Conservation (phyloP, 2,329 filamentous ascomycete genomes). For the Ciborinia camelliae region DNA sequence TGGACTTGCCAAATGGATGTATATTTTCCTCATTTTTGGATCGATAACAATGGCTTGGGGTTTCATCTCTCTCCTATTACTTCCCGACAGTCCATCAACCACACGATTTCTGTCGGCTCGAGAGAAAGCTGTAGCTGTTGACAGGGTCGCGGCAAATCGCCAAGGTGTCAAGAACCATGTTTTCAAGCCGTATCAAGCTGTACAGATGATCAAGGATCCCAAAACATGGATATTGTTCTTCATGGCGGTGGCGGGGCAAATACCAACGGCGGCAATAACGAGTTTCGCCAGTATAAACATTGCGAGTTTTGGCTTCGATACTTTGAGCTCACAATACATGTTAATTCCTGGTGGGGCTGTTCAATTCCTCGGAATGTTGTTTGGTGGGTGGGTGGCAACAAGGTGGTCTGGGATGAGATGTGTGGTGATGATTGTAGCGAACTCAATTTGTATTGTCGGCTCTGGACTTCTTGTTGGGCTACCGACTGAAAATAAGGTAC, state of each 20-base stretch:
- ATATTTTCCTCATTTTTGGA: slow-evolving; percentile 27
- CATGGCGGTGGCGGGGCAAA: slow-evolving; percentile 33
- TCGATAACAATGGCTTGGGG: slow-evolving; percentile 31
- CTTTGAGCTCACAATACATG: slow-evolving; percentile 38
- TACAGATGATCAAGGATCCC: slow-evolving; percentile 40
- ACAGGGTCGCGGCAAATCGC: slow-evolving; percentile 14
- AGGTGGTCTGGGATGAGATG: slow-evolving; percentile 46
- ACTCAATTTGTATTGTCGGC: slow-evolving; percentile 51
- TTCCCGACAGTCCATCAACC: slow-evolving; percentile 49
- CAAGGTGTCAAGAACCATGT: slow-evolving; percentile 33
- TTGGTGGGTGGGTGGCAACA: slow-evolving; percentile 49
- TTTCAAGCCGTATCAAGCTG: slow-evolving; percentile 40
- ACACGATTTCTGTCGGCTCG: slow-evolving; percentile 30
- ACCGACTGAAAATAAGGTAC: slow-evolving; percentile 32
- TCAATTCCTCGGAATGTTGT: slow-evolving; percentile 50
- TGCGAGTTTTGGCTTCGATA: slow-evolving; percentile 38
- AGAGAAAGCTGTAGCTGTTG: not conserved
- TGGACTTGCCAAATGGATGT: slow-evolving; percentile 12
- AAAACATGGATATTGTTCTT: slow-evolving; percentile 32
- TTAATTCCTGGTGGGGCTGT: slow-evolving; percentile 61
- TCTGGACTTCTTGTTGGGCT: slow-evolving; percentile 49
- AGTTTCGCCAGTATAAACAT: slow-evolving; percentile 43
- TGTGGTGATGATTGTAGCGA: slow-evolving; percentile 52
- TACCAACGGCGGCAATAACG: slow-evolving; percentile 39
- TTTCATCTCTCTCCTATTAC: slow-evolving; percentile 42